Conservation (phyloP, 2,329 filamentous ascomycete genomes). For the Penicillium sp. region DNA sequence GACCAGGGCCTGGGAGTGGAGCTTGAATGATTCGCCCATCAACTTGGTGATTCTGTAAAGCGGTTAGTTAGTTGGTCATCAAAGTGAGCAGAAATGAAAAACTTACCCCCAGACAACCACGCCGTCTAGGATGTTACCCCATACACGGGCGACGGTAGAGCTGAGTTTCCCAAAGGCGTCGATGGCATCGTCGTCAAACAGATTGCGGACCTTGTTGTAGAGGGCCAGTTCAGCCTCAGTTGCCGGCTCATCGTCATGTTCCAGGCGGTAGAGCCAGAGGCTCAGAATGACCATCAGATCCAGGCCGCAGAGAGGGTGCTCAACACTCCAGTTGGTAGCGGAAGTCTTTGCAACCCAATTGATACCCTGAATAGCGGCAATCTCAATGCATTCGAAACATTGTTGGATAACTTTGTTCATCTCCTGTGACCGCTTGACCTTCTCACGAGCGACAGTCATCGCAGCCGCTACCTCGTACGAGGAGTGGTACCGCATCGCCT, state of each 20-base stretch:
- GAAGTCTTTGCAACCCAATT: constrained; percentile 98
- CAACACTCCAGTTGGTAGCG: constrained; percentile 97
- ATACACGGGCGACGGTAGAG: constrained; percentile 90
- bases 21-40: constrained; percentile 97
- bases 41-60: constrained; percentile 61
- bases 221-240: constrained; percentile 45
- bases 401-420: constrained; percentile 99
- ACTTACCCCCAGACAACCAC: constrained; percentile 99
- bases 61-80: constrained; percentile 12
- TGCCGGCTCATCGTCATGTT: constrained; percentile 89
- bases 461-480: constrained; percentile 94
- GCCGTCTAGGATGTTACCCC: constrained; percentile 97
- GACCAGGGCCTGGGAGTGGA: constrained; percentile 90
- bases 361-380: constrained; percentile 88
- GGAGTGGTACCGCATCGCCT: constrained; percentile 94
- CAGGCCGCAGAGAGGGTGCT: constrained; percentile 93
- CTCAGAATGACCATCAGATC: constrained; percentile 98
- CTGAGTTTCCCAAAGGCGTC: constrained; percentile 84
- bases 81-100: constrained; percentile 1
- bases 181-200: constrained; percentile 84
- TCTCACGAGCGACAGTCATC: constrained; percentile 92
- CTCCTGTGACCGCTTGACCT: constrained; percentile 89
- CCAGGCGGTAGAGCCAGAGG: constrained; percentile 96
- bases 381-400: constrained; percentile 97
- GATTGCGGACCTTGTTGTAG: constrained; percentile 71